Evolutionary conservation across 768 basidiomycete species (phyloP).

Genomic region (Coprinopsis cinerea): DNA sequence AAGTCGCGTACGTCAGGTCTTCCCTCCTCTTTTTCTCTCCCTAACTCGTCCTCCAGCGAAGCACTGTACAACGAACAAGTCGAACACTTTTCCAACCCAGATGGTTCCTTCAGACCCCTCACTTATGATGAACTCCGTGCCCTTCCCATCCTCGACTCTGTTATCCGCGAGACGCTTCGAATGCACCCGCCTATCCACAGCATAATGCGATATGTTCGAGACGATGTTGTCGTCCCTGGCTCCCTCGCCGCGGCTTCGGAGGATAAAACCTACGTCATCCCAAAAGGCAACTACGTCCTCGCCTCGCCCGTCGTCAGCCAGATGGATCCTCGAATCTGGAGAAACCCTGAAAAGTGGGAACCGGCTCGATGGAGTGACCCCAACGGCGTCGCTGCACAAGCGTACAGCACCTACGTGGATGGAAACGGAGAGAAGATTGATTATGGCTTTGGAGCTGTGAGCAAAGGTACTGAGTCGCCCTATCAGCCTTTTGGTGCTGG

Average conservation of each 20-base stretch:
- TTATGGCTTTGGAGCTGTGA: slow-evolving; percentile 92
- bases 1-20: slow-evolving; percentile 69
- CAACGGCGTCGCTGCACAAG: slow-evolving; percentile 75
- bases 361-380: slow-evolving; percentile 83
- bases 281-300: slow-evolving; percentile 84
- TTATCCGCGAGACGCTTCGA: slow-evolving; percentile 91
- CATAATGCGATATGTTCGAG: slow-evolving; percentile 88
- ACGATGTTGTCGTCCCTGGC: slow-evolving; percentile 76
- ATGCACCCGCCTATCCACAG: slow-evolving; percentile 97
- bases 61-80: slow-evolving; percentile 89
- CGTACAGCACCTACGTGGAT: slow-evolving; percentile 69
- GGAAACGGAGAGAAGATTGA: slow-evolving; percentile 86
- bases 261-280: slow-evolving; percentile 74
- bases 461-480: slow-evolving; percentile 92
- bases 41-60: slow-evolving; percentile 39
- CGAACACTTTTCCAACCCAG: slow-evolving; percentile 68
- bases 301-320: slow-evolving; percentile 87
- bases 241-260: slow-evolving; percentile 75
- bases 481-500: slow-evolving; percentile 99
- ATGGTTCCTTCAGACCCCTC: slow-evolving; percentile 74
- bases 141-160: slow-evolving; percentile 78
- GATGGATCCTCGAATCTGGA: slow-evolving; percentile 82
- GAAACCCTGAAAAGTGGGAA: slow-evolving; percentile 63
- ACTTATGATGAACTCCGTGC: slow-evolving; percentile 82
- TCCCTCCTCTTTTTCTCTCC: neutral